These are phyloP conservation scores for Brassica balearica DNA, from an alignment of 441 rosid genomes.

Conservation along the genomic window DNA sequence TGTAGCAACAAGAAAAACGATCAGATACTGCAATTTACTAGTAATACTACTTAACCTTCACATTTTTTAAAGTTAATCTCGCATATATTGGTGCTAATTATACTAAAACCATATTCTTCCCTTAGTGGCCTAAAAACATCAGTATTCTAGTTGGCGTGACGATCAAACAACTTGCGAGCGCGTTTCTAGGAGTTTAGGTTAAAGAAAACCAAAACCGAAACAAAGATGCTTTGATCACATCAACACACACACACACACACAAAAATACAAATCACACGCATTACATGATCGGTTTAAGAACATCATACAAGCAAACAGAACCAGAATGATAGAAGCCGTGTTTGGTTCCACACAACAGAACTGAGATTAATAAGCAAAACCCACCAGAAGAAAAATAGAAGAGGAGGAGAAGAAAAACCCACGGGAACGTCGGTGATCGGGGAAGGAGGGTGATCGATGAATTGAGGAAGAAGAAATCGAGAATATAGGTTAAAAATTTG, in stretches of 20 bases:
- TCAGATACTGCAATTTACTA: neutral
- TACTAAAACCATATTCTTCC: neutral
- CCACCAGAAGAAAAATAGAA: neutral
- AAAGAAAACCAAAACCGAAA: neutral
- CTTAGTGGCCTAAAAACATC: neutral
- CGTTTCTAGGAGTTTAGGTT: neutral
- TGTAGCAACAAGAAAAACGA: neutral
- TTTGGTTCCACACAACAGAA: slow-evolving; percentile 5
- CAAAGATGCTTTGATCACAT: slow-evolving; percentile 16
- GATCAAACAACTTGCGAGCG: slow-evolving; percentile 13
- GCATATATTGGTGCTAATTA: neutral
- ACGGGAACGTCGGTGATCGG: slow-evolving; percentile 8
- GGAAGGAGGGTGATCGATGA: neutral
- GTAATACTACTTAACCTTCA: slow-evolving; percentile 1
- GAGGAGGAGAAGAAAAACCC: neutral
- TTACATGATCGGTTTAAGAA: slow-evolving; percentile 5
- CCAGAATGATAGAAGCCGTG: slow-evolving; percentile 9
- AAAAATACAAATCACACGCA: neutral
- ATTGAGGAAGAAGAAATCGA: slow-evolving; percentile 9
- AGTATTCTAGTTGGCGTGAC: slow-evolving; percentile 6
- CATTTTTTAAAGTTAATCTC: neutral
- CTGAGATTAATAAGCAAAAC: neutral
- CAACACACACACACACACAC: neutral
- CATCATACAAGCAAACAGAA: neutral
- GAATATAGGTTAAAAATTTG: neutral